Conservation (phyloP, 1,284 basidiomycete species). For the Cystobasidiaceae sp. region DNA sequence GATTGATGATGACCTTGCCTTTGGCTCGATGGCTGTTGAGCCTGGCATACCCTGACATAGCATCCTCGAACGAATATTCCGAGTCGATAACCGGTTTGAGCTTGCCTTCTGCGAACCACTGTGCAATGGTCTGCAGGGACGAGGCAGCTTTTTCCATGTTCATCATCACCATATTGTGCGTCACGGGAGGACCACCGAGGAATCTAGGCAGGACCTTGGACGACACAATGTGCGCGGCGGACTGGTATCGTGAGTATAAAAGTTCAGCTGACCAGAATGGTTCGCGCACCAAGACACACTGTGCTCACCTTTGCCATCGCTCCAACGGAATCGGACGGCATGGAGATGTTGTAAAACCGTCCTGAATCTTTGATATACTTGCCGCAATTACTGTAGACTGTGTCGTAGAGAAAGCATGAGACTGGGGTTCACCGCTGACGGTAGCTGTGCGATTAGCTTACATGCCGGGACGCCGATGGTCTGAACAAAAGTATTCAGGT, state of each 20-base stretch:
- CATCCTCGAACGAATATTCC: constrained; percentile 57
- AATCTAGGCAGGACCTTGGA: not conserved
- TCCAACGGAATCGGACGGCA: constrained; percentile 34
- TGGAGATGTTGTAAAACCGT: constrained; percentile 49
- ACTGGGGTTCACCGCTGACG: too few relatives aligned
- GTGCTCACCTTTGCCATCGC: not conserved
- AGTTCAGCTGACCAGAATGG: not conserved
- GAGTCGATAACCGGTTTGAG: constrained; percentile 61
- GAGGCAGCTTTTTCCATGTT: constrained; percentile 38
- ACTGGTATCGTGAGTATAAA: not conserved
- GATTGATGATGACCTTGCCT: constrained; percentile 57
- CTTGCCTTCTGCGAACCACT: constrained; percentile 53
- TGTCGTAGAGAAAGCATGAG: too few relatives aligned
- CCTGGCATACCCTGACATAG: constrained; percentile 57
- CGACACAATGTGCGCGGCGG: not conserved
- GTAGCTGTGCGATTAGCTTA: not conserved
- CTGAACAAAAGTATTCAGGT: constrained; percentile 39
- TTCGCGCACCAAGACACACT: not conserved
- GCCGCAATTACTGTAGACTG: constrained; percentile 6
- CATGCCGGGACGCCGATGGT: constrained; percentile 12
- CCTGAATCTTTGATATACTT: constrained; percentile 42
- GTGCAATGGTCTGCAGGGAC: constrained; percentile 35
- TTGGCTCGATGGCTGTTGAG: constrained; percentile 56
- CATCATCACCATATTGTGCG: constrained; percentile 42
- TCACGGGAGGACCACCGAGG: constrained; percentile 7